Evolutionary conservation across 2,329 filamentous ascomycete genomes (phyloP).

Genomic region (Venturia oleaginea): DNA sequence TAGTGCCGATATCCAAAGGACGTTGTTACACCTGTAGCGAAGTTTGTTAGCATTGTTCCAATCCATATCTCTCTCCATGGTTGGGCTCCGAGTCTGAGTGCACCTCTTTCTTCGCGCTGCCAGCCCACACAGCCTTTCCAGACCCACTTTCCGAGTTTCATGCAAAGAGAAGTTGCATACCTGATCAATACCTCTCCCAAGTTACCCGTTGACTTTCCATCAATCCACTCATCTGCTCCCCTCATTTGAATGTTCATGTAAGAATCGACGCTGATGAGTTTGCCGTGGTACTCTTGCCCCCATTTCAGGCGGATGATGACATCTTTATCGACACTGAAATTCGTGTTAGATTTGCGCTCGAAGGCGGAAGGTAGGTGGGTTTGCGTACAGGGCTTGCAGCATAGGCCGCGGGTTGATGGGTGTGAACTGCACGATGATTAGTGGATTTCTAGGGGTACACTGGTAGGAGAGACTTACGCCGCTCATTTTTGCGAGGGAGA

Average conservation of each 20-base stretch:
- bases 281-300: constrained; percentile 96
- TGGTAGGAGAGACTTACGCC: neutral
- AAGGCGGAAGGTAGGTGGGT: neutral
- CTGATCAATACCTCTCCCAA: constrained; percentile 89
- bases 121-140: neutral
- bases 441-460: neutral
- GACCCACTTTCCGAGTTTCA: no score
- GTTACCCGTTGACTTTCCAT: constrained; percentile 73
- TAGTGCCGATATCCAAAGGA: constrained; percentile 73
- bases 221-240: constrained; percentile 84
- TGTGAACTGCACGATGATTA: constrained; percentile 48
- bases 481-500: neutral
- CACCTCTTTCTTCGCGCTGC: neutral
- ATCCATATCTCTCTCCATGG: neutral
- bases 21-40: constrained; percentile 76
- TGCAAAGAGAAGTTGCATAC: constrained; percentile 36
- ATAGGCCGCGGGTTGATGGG: constrained; percentile 95
- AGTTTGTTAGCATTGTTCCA: neutral
- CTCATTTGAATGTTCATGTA: constrained; percentile 98
- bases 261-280: constrained; percentile 84
- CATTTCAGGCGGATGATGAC: constrained; percentile 93
- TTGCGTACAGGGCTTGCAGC: constrained; percentile 77
- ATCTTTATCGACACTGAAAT: constrained; percentile 69
- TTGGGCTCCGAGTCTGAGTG: neutral
- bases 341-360: neutral